These are phyloP conservation scores for Pichia exigua DNA, from an alignment of 805 yeast genomes.

Conservation along the genomic window DNA sequence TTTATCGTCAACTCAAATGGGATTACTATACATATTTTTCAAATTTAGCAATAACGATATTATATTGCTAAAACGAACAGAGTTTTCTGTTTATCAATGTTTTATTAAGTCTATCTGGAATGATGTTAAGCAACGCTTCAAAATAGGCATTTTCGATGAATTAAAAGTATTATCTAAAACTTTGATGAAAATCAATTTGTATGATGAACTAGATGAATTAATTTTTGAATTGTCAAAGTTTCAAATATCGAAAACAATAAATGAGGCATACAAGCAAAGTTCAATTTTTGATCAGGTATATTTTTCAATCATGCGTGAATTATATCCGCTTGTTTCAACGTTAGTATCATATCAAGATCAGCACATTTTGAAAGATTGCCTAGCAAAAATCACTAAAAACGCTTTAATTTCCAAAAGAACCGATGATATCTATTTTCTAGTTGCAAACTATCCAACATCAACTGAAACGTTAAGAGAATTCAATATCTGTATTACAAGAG, in stretches of 20 bases:
- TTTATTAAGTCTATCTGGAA: constrained; percentile 3
- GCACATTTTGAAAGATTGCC: constrained; percentile 7
- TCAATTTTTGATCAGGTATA: constrained; percentile 30
- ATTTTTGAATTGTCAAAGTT: constrained; percentile 33
- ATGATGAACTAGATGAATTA: constrained; percentile 20
- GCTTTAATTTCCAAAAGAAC: constrained; percentile 38
- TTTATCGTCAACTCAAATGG: constrained; percentile 3
- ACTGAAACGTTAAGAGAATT: constrained; percentile 50
- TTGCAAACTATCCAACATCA: constrained; percentile 46
- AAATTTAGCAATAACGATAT: constrained; percentile 7
- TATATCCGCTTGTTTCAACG: constrained; percentile 27
- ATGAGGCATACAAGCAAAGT: constrained; percentile 2
- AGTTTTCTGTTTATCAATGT: constrained; percentile 11
- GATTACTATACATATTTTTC: constrained; percentile 4
- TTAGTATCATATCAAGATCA: constrained; percentile 6
- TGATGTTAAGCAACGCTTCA: not conserved
- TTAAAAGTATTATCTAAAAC: constrained; percentile 15
- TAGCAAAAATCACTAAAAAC: constrained; percentile 16
- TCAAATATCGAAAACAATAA: constrained; percentile 24
- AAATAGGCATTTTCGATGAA: not conserved
- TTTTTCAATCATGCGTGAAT: constrained; percentile 31
- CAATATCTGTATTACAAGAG: constrained; percentile 39
- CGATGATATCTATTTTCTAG: constrained; percentile 51
- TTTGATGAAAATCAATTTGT: constrained; percentile 14
- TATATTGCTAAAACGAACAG: constrained; percentile 5